These are phyloP conservation scores for Phaffomyces opuntiae DNA, from an alignment of 805 yeast species.

Conservation along the genomic window DNA sequence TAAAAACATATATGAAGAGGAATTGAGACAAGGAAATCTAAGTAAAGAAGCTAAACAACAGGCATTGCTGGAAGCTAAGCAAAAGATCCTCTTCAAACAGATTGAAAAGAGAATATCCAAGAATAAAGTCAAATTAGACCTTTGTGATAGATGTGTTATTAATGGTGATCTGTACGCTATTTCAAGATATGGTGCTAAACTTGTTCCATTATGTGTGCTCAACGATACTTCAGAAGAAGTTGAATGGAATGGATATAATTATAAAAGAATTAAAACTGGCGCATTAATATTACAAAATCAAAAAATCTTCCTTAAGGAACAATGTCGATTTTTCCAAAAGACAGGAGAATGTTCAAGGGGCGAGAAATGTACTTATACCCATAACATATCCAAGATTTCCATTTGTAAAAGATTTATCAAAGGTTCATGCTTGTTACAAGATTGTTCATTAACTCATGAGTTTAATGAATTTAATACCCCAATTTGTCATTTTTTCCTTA, in stretches of 20 bases:
- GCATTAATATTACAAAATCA: constrained; percentile 17
- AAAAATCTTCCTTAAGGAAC: constrained; percentile 21
- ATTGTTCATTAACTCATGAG: constrained; percentile 52
- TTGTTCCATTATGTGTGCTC: constrained; percentile 30
- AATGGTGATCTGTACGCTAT: constrained; percentile 39
- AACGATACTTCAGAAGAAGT: constrained; percentile 12
- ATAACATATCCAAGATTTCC: constrained; percentile 42
- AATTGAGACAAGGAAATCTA: constrained; percentile 18
- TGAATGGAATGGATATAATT: constrained; percentile 28
- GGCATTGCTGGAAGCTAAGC: constrained; percentile 17
- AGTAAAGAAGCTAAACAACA: constrained; percentile 19
- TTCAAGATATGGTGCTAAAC: constrained; percentile 30
- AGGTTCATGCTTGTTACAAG: constrained; percentile 37
- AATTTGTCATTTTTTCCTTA: constrained; percentile 45
- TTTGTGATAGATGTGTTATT: constrained; percentile 38
- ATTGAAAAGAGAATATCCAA: constrained; percentile 18
- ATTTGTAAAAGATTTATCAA: constrained; percentile 46
- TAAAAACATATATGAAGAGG: constrained; percentile 29
- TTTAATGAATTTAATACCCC: constrained; percentile 56
- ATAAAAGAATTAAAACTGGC: constrained; percentile 25
- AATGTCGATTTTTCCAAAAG: constrained; percentile 22
- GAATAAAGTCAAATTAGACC: constrained; percentile 32
- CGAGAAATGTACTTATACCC: constrained; percentile 44
- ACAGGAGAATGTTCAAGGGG: constrained; percentile 41
- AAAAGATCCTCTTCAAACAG: constrained; percentile 11